These are phyloP conservation scores for Wallacemonas sp. DNA, from an alignment of 208 protist genomes.

Conservation along the genomic window DNA sequence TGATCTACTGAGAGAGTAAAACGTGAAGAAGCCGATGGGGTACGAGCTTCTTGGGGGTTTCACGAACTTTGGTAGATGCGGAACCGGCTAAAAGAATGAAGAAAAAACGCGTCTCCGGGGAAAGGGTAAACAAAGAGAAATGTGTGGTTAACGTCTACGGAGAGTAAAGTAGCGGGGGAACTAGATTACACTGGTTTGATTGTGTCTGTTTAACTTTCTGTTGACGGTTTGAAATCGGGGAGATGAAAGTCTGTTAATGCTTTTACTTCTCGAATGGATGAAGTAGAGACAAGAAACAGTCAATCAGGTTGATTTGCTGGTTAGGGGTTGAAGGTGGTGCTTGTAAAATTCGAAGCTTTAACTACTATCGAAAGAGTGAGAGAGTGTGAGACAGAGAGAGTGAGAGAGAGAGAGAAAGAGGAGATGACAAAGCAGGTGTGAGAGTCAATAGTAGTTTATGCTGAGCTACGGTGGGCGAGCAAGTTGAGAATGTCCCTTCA, in stretches of 20 bases:
- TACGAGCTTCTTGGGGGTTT: no score
- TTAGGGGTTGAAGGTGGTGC: background rate
- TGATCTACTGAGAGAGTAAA: background rate
- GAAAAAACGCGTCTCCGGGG: background rate
- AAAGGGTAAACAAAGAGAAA: slow-evolving; percentile 12
- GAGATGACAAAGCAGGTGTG: background rate
- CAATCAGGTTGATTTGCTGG: slow-evolving; percentile 4
- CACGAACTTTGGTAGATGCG: background rate
- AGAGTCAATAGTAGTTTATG: no score
- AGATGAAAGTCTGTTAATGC: slow-evolving; percentile 12
- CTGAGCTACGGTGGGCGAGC: no score
- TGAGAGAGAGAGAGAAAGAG: background rate
- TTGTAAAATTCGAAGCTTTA: background rate
- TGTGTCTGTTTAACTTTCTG: background rate
- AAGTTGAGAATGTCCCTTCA: no score
- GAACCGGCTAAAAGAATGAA: background rate
- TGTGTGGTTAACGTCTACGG: slow-evolving; percentile 4
- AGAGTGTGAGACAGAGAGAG: background rate
- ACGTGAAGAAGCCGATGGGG: background rate
- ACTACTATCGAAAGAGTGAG: slow-evolving; percentile 4
- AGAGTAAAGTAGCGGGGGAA: slow-evolving; percentile 19
- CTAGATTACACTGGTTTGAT: slow-evolving; percentile 7
- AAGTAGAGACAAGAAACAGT: slow-evolving; percentile 21
- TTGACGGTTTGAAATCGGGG: slow-evolving; percentile 2
- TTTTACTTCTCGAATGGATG: slow-evolving; percentile 19